Conservation (phyloP, 108 stramenopile genomes). For the Mediolabrus comicus region DNA sequence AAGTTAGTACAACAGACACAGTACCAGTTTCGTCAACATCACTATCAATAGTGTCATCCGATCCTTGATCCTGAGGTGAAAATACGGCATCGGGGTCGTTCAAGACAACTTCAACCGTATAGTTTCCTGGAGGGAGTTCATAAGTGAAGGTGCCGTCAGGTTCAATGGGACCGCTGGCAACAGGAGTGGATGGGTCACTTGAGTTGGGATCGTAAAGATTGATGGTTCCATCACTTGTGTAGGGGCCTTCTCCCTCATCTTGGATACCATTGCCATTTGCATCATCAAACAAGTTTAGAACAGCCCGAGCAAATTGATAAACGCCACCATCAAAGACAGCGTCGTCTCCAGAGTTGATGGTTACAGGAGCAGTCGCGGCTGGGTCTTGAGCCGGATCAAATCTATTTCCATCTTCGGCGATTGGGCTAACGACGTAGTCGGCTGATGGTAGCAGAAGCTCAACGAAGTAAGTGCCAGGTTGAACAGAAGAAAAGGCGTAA, state of each 20-base stretch:
- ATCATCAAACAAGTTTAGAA: not conserved
- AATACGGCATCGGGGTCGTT: not conserved
- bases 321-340: slow-evolving; percentile 1
- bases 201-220: not conserved
- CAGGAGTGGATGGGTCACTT: not conserved
- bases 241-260: not conserved
- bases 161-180: not conserved
- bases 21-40: slow-evolving; percentile 5
- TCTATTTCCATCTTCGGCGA: not conserved
- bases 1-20: not conserved
- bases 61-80: slow-evolving; percentile 5
- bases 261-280: not conserved
- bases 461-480: not conserved
- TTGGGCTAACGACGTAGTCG: not conserved
- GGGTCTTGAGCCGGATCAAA: not conserved
- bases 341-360: slow-evolving; percentile 2
- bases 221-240: not conserved
- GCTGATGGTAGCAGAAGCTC: not conserved
- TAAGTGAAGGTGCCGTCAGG: not conserved
- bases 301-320: not conserved
- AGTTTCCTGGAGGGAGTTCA: not conserved
- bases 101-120: not conserved
- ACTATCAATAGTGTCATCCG: slow-evolving; percentile 19
- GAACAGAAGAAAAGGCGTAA: slow-evolving; percentile 11
- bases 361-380: not conserved